A percentile compares a stretch with the other conserved stretches of the same genome.
Evolutionary conservation across 176 grass and related monocot species (phyloP).

Genomic region (Bromus sterilis): DNA sequence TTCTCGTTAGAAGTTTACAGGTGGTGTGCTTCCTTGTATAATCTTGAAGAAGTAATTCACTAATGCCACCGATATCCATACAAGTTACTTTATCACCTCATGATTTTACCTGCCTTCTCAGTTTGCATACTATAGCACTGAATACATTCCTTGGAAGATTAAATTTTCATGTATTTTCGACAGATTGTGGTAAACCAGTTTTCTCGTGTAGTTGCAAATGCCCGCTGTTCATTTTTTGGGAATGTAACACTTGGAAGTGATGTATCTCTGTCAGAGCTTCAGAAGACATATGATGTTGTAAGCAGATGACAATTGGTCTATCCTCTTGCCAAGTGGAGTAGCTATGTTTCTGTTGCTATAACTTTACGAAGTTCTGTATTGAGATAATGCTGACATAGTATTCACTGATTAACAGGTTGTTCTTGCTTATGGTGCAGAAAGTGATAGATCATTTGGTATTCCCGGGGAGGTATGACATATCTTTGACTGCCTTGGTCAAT

Average conservation of each 20-base stretch:
- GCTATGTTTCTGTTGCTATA: neutral
- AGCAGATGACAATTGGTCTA: neutral
- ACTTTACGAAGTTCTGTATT: neutral
- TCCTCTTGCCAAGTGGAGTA: neutral
- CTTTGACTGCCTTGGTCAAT: conserved; percentile 1
- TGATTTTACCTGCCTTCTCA: neutral
- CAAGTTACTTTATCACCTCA: neutral
- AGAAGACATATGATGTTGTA: conserved; percentile 68
- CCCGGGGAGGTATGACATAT: conserved; percentile 61
- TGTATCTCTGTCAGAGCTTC: conserved; percentile 60
- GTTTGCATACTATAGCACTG: neutral
- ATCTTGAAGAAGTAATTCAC: neutral
- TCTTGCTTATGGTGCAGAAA: conserved; percentile 96
- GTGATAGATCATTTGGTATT: conserved; percentile 74
- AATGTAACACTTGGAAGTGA: conserved; percentile 72
- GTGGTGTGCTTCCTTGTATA: neutral
- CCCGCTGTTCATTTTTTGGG: conserved; percentile 66
- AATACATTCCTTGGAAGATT: conserved; percentile 10
- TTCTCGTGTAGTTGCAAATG: conserved; percentile 79
- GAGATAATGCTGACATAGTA: neutral
- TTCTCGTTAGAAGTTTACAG: neutral
- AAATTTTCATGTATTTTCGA: conserved; percentile 31
- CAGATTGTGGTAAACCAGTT: conserved; percentile 98
- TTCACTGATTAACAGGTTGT: conserved; percentile 53
- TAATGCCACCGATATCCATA: neutral